Evolutionary conservation across 345 rosid genomes (phyloP).

Genomic region (Eucalyptus regnans): DNA sequence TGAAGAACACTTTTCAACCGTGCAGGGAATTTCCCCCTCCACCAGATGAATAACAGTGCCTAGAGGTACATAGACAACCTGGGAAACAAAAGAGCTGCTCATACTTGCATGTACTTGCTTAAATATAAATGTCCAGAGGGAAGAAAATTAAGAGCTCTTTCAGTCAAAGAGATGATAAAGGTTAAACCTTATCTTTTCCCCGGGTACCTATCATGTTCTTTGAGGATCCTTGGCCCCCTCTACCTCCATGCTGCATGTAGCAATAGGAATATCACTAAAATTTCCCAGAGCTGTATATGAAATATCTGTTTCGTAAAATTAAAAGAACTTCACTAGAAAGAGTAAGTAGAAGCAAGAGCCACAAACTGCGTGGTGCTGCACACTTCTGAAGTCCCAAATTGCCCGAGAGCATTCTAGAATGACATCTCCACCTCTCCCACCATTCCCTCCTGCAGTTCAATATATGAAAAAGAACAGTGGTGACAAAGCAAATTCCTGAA

Average conservation of each 20-base stretch:
- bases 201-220: slow-evolving; percentile 86
- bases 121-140: not conserved
- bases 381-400: slow-evolving; percentile 85
- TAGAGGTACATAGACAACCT: slow-evolving; percentile 77
- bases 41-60: slow-evolving; percentile 88
- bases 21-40: slow-evolving; percentile 55
- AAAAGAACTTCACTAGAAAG: not conserved
- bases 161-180: not conserved
- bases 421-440: slow-evolving; percentile 98
- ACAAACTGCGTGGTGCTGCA: slow-evolving; percentile 82
- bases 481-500: not conserved
- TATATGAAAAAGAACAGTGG: not conserved
- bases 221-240: slow-evolving; percentile 74
- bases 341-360: not conserved
- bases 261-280: not conserved
- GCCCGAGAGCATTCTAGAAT: slow-evolving; percentile 69
- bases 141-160: not conserved
- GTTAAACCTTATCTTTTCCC: slow-evolving; percentile 77
- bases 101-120: not conserved
- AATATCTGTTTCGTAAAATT: not conserved
- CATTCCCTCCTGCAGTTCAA: slow-evolving; percentile 68
- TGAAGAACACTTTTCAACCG: slow-evolving; percentile 20
- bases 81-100: not conserved
- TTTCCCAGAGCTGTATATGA: not conserved
- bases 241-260: slow-evolving; percentile 51